Evolutionary conservation across 176 grass and related monocot genomes (phyloP).

Genomic region (Triticum turgidum): DNA sequence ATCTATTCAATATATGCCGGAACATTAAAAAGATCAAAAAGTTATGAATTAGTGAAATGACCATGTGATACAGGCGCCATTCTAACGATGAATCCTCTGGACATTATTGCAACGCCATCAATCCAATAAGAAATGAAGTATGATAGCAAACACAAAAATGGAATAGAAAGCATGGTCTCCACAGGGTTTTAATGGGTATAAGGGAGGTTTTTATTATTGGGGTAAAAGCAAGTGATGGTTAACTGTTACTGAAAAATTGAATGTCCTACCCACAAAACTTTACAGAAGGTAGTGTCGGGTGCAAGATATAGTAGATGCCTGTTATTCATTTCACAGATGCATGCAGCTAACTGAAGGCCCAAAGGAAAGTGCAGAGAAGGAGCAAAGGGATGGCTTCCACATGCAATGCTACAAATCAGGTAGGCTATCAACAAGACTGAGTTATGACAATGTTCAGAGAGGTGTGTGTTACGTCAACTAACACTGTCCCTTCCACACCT

Average conservation of each 20-base stretch:
- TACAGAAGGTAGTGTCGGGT: not conserved
- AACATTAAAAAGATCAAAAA: not conserved
- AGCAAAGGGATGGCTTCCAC: not conserved
- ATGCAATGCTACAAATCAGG: not conserved
- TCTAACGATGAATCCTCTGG: not conserved
- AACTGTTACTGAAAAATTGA: not conserved
- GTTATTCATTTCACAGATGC: too few relatives aligned
- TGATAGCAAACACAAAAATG: not conserved
- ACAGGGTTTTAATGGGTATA: not conserved
- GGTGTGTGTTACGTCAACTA: not conserved
- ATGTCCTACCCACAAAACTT: not conserved
- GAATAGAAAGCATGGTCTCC: not conserved
- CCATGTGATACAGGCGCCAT: not conserved
- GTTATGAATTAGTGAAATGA: not conserved
- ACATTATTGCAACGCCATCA: not conserved
- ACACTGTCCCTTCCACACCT: not conserved
- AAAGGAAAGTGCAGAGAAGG: not conserved
- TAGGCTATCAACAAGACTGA: not conserved
- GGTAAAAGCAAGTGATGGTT: not conserved
- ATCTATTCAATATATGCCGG: not conserved
- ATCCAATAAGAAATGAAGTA: not conserved
- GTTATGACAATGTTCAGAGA: not conserved
- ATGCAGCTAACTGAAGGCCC: too few relatives aligned
- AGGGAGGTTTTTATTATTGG: not conserved
- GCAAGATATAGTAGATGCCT: not conserved